Conservation (phyloP, 768 basidiomycete genomes). For the Podaxis sp. region DNA sequence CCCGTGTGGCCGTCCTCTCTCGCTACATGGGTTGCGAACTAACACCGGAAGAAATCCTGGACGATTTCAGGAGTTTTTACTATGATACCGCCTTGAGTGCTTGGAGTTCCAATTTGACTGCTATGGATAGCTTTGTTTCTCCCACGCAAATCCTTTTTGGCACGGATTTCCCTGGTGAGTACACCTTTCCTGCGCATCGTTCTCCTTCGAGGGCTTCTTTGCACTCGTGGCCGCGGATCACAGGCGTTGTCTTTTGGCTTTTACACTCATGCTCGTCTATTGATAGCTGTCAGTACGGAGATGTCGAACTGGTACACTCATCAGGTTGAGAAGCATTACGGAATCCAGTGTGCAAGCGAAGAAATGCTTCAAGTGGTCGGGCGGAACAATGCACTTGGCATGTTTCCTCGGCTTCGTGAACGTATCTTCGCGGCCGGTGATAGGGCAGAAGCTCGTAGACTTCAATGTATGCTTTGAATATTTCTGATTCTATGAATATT, state of each 20-base stretch:
- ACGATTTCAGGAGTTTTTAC: slow-evolving; percentile 69
- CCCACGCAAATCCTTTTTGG: slow-evolving; percentile 60
- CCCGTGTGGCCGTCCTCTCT: slow-evolving; percentile 66
- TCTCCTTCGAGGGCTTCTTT: not conserved
- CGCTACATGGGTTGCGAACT: slow-evolving; percentile 66
- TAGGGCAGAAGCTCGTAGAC: not conserved
- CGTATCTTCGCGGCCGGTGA: not conserved
- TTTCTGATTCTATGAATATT: not conserved
- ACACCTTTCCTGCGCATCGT: not conserved
- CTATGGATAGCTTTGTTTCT: slow-evolving; percentile 46
- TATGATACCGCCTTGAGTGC: slow-evolving; percentile 70
- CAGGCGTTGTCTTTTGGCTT: not conserved
- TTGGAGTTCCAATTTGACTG: slow-evolving; percentile 44
- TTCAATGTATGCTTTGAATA: not conserved
- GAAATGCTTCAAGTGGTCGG: slow-evolving; percentile 38
- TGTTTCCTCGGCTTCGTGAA: slow-evolving; percentile 37
- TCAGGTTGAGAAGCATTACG: slow-evolving; percentile 47
- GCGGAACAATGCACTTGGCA: slow-evolving; percentile 43
- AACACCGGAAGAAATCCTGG: slow-evolving; percentile 58
- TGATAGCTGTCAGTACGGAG: slow-evolving; percentile 49
- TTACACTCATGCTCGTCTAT: not conserved
- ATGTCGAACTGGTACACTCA: slow-evolving; percentile 61
- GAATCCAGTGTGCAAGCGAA: slow-evolving; percentile 22
- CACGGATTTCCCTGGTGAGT: slow-evolving; percentile 71
- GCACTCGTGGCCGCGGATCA: not conserved